Evolutionary conservation across 192 early-diverging fungal species (phyloP).

Genomic region (Coemansia sp.): DNA sequence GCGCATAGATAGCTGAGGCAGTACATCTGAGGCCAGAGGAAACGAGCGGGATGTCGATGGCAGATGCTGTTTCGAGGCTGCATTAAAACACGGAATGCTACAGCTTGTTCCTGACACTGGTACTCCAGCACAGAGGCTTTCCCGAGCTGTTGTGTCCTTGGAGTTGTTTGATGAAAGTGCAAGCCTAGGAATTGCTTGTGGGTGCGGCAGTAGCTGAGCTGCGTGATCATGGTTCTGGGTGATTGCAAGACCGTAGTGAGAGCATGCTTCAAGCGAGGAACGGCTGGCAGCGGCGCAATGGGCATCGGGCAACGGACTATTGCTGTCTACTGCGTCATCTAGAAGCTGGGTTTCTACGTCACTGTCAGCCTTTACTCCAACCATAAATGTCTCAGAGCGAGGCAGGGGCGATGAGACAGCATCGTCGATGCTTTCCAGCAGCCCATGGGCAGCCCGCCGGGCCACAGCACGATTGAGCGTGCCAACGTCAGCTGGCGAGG

Average conservation of each 20-base stretch:
- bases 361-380: constrained; percentile 28
- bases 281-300: not conserved
- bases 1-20: constrained; percentile 12
- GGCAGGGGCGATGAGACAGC: constrained; percentile 46
- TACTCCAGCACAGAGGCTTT: not conserved
- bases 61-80: not conserved
- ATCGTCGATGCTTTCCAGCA: constrained; percentile 37
- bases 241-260: constrained; percentile 7
- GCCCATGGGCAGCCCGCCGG: constrained; percentile 16
- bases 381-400: constrained; percentile 35
- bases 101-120: not conserved
- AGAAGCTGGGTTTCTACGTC: constrained; percentile 11
- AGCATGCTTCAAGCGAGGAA: not conserved
- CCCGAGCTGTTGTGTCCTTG: not conserved
- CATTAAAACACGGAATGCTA: not conserved
- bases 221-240: not conserved
- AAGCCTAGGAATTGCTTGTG: not conserved
- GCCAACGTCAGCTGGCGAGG: constrained; percentile 22
- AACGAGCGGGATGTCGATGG: not conserved
- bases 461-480: constrained; percentile 13
- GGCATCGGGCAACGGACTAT: not conserved
- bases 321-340: not conserved
- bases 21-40: not conserved
- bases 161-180: not conserved
- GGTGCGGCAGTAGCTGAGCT: not conserved